Evolutionary conservation across 2,329 filamentous ascomycete genomes (phyloP), one percentile per base, ranked within the genome.

Genomic region (Neophaeococcomyces aloes): DNA sequence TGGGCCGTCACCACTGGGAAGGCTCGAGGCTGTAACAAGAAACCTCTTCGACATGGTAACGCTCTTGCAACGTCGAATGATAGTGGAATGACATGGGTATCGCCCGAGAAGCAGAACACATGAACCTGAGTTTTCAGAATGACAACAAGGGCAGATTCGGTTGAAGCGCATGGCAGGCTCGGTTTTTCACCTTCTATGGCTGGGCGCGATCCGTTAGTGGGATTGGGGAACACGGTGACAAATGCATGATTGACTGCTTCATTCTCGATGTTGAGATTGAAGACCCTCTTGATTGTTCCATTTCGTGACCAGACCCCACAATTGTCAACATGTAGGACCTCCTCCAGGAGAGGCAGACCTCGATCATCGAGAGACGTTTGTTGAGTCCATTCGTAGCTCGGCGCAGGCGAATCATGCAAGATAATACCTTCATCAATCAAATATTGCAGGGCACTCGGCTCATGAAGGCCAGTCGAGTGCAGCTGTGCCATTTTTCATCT

Each of bases 11-110:
- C 23, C 10, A 7, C 8, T 17, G 17, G 17, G 8, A 17, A 32
- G 21, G 38, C 21, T 17, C 83, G 94, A 48, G 88, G 75, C 63
- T 96, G 89, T 45, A 98, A 77, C 15, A 98, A 74, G 38, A 96
- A 73, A 19, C 91, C 91, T 25, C 78, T 72, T 4, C 87, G 83
- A 10, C 85, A 84, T 29, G 89, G 79, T 61, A 88, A 86, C 23
- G 85, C 87, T 42, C 78, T 78, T 59, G 94, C 86, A 32, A 95
- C 83, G 64, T 96, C 88, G 58, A 98, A 98, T 1, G 89, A 89
- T 58, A 98, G 78, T 60, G 94, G 86, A 37, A 96, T 74, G 46
- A 94, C 78, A 71, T 98, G 85, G 58, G 78, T 91, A 27, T 86
- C 81, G 15, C 89, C 89, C 2, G 83, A 78, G 29, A 96, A 74